Base-by-base conservation (phyloP, 1,284 basidiomycete species). In the Exsudoporus floridanus region DNA sequence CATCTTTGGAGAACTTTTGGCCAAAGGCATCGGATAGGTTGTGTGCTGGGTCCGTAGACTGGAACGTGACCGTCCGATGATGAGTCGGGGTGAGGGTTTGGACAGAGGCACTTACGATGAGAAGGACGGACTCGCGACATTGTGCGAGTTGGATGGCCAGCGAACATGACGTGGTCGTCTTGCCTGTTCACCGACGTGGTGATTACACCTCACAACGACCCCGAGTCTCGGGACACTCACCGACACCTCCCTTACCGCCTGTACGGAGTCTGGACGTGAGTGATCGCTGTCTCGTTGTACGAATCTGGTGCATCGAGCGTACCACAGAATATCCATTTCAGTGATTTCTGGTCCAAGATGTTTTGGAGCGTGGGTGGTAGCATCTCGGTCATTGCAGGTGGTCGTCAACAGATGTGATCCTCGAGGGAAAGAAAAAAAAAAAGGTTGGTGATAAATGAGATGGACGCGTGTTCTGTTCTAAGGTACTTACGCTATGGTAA, bases 21-120 rank as follows among this genome's bases (percentile, higher is more conserved):
- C 94, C 92, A 71, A 99, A 99, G 7, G 97, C 96, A 74, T 99
- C 96, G 14, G 95, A 98, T 36, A 99, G 78, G 73, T 99, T 99
- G 77, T 99, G 96, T 36, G 96, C 96, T 12, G 96, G 97, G 74
- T 99, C 96, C 8, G 96, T 99, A 12, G 95, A 98, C 94, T 97
- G 27, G 31, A 38, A n/a, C 13, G 35, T 9, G 31, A 45, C 18
- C 18, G 37, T 53, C n/a, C 28, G 46, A 42, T 44, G 31, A 37
- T 37, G 31, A 36, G 13, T 35, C 7, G 39, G 31, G 46, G 50
- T 36, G 18, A 33, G 25, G 23, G 34, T 14, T 31, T 12, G n/a
- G 8, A 43, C 1, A 36, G 21, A 28, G n/a, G 25, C 33, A 77
- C 92, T 64, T 69, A 96, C 94, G 62, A 98, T 97, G 59, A 98